These are phyloP conservation scores for Hanseniaspora jakobsenii DNA, from an alignment of 805 yeast genomes.

Conservation along the genomic window DNA sequence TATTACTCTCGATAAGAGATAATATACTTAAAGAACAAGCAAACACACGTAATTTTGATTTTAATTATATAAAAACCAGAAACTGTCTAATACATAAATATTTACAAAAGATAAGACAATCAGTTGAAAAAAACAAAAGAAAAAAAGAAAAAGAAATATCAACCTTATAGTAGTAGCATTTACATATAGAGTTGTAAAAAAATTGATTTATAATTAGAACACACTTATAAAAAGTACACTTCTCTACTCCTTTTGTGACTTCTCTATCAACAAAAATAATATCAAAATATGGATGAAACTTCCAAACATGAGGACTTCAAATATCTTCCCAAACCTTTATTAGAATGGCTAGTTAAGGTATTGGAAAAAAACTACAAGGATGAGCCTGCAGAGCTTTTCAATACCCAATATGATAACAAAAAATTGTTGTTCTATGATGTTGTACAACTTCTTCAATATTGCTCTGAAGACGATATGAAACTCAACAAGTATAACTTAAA, in stretches of 20 bases:
- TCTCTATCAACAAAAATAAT: too few species aligned
- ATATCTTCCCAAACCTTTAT: slow-evolving; percentile 31
- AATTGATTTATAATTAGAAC: background rate
- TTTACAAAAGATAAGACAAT: too few species aligned
- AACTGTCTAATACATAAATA: too few species aligned
- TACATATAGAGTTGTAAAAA: background rate
- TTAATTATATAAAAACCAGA: too few species aligned
- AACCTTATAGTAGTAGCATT: background rate
- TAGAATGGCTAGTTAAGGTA: slow-evolving; percentile 49
- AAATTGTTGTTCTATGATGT: slow-evolving; percentile 48
- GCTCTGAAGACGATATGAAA: background rate
- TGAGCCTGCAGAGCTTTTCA: background rate
- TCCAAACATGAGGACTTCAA: background rate
- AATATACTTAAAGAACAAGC: too few species aligned
- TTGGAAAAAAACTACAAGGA: slow-evolving; percentile 34
- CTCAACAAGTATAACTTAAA: slow-evolving; percentile 30
- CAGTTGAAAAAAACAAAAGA: too few species aligned
- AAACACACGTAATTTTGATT: too few species aligned
- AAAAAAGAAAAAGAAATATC: too few species aligned
- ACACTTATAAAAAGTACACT: background rate
- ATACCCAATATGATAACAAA: slow-evolving; percentile 2
- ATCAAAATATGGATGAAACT: background rate
- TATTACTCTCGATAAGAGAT: too few species aligned
- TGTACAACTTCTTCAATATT: slow-evolving; percentile 35
- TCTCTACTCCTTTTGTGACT: too few species aligned